These are phyloP conservation scores for Hyaloscypha variabilis DNA, from an alignment of 495 filamentous ascomycete species.

Conservation along the genomic window DNA sequence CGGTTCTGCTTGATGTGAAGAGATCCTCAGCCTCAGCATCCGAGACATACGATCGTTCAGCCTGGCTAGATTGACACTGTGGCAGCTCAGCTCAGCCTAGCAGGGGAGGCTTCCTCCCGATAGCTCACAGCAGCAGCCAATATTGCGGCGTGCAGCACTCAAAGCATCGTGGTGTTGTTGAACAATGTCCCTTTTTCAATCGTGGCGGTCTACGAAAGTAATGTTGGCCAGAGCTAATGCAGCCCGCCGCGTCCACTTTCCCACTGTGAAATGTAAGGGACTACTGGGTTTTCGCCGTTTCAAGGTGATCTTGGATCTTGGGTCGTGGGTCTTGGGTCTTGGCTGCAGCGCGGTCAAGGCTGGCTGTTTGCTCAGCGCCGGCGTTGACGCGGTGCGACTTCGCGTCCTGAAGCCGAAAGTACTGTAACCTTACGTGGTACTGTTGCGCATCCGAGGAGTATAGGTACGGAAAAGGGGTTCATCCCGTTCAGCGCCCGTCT, in stretches of 20 bases:
- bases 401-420: background rate
- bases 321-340: too few species aligned
- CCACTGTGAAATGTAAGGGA: background rate
- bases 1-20: conserved; percentile 7
- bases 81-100: background rate
- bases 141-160: background rate
- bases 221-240: background rate
- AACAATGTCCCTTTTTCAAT: background rate
- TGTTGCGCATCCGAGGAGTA: background rate
- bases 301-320: too few species aligned
- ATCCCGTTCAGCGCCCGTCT: background rate
- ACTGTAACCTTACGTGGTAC: background rate
- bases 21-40: conserved; percentile 5
- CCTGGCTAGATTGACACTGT: background rate
- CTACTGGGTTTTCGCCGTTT: background rate
- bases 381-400: background rate
- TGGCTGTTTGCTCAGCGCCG: too few species aligned
- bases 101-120: background rate
- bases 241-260: background rate
- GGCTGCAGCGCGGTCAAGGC: background rate
- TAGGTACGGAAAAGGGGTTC: background rate
- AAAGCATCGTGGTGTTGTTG: too few species aligned
- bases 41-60: background rate
- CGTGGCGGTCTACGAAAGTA: background rate
- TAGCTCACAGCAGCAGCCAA: background rate